Percentiles rank a stretch among this genome's conserved stretches.
These are phyloP conservation scores for Elsinoe perseae DNA, from an alignment of 2,329 filamentous ascomycete species.

Conservation along the genomic window DNA sequence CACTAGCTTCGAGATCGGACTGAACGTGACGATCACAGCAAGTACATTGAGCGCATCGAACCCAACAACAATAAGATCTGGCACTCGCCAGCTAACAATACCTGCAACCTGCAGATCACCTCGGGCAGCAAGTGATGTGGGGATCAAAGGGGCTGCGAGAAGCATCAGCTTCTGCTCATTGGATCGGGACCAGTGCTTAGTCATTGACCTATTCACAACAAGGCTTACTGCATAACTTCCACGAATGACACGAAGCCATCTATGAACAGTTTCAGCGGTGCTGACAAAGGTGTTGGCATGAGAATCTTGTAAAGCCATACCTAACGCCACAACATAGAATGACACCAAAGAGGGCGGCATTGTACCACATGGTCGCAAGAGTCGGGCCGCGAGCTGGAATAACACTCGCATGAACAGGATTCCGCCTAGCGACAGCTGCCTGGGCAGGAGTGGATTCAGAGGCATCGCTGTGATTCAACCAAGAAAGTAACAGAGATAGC, in stretches of 20 bases:
- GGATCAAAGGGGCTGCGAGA: conserved; percentile 48
- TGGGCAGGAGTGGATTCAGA: conserved; percentile 47
- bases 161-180: conserved; percentile 51
- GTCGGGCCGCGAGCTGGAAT: conserved; percentile 49
- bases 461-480: conserved; percentile 55
- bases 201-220: neutral
- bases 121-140: neutral
- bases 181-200: neutral
- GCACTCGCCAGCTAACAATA: conserved; percentile 44
- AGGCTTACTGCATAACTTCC: conserved; percentile 28
- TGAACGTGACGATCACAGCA: conserved; percentile 44
- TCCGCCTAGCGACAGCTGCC: conserved; percentile 48
- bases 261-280: conserved; percentile 44
- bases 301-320: conserved; percentile 57
- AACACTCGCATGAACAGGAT: conserved; percentile 50
- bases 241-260: conserved; percentile 57
- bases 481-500: conserved; percentile 49
- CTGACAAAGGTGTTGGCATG: conserved; percentile 57
- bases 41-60: conserved; percentile 46
- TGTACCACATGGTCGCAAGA: conserved; percentile 49
- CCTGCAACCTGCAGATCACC: conserved; percentile 33
- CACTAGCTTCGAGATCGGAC: conserved; percentile 37
- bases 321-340: conserved; percentile 52
- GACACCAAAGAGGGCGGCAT: conserved; percentile 50
- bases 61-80: conserved; percentile 50